Conservation (phyloP, 768 basidiomycete genomes). For the Tylopilus vinaceipallidus region DNA sequence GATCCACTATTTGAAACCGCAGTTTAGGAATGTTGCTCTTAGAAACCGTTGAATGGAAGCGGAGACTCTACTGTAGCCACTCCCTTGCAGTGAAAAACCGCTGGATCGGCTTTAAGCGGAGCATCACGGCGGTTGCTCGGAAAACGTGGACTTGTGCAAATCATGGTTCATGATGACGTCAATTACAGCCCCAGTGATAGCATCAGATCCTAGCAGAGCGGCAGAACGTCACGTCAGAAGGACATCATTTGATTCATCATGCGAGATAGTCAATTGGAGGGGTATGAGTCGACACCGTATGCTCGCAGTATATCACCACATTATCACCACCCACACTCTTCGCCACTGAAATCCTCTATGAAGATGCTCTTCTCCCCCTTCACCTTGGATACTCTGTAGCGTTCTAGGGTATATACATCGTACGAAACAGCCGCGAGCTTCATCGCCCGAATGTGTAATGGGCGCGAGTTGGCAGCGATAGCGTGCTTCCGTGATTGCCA, state of each 20-base stretch:
- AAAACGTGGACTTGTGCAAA: not conserved
- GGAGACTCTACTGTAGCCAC: too few species aligned
- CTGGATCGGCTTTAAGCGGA: too few species aligned
- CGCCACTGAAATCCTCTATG: conserved; percentile 58
- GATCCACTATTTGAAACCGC: too few species aligned
- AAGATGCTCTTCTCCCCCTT: conserved; percentile 55
- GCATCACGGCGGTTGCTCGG: not conserved
- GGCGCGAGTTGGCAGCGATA: conserved; percentile 71
- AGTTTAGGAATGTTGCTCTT: too few species aligned
- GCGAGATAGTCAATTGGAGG: too few species aligned
- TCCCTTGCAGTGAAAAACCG: too few species aligned
- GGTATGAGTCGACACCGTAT: too few species aligned
- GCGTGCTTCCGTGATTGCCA: conserved; percentile 92
- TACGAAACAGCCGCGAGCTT: conserved; percentile 74
- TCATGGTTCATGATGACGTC: not conserved
- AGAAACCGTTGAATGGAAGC: too few species aligned
- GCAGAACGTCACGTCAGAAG: too few species aligned
- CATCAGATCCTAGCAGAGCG: not conserved
- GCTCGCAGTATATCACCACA: not conserved
- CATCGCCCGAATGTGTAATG: conserved; percentile 83
- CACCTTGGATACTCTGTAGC: conserved; percentile 68
- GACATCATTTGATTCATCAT: too few species aligned
- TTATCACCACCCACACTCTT: conserved; percentile 69
- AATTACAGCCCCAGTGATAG: not conserved
- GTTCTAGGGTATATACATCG: conserved; percentile 74